These are phyloP conservation scores for Aspergillus affinis DNA, from an alignment of 495 filamentous ascomycete species.

Conservation along the genomic window DNA sequence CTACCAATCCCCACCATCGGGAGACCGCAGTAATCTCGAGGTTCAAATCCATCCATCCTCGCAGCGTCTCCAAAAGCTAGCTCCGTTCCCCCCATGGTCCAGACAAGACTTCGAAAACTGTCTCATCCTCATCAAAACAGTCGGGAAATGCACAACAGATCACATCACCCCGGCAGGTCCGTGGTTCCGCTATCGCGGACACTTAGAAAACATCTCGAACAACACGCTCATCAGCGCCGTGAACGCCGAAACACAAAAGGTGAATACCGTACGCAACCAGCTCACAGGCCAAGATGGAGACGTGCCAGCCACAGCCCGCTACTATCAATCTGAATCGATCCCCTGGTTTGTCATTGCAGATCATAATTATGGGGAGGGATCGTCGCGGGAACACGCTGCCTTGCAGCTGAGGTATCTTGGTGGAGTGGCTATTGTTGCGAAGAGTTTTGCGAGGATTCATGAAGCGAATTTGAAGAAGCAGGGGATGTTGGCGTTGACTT, in stretches of 20 bases:
- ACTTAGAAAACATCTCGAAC: constrained; percentile 99
- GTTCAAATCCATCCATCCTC: constrained; percentile 86
- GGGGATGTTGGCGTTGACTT: constrained; percentile 98
- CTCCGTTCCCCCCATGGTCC: constrained; percentile 85
- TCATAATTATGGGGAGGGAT: constrained; percentile 99
- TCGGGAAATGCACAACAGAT: constrained; percentile 99
- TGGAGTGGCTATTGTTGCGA: constrained; percentile 93
- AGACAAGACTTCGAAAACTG: constrained; percentile 86
- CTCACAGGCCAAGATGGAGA: constrained; percentile 79
- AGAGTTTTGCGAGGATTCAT: constrained; percentile 97
- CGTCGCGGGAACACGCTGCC: constrained; percentile 95
- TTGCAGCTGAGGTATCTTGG: constrained; percentile 97
- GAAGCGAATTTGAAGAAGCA: constrained; percentile 99
- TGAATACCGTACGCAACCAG: constrained; percentile 95
- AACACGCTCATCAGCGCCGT: constrained; percentile 99
- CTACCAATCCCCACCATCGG: constrained; percentile 86
- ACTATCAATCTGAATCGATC: constrained; percentile 96
- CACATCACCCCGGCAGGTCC: constrained; percentile 98
- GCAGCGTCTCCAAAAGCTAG: constrained; percentile 90
- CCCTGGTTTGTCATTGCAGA: constrained; percentile 98
- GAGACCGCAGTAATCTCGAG: constrained; percentile 64
- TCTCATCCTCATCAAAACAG: constrained; percentile 94
- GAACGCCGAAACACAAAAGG: constrained; percentile 93
- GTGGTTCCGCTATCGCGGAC: constrained; percentile 99
- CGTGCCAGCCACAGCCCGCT: constrained; percentile 91